Evolutionary conservation across 1,139 yeast genomes (phyloP), one percentile per base, ranked within the genome.

Genomic region (Taiozyma sp.): DNA sequence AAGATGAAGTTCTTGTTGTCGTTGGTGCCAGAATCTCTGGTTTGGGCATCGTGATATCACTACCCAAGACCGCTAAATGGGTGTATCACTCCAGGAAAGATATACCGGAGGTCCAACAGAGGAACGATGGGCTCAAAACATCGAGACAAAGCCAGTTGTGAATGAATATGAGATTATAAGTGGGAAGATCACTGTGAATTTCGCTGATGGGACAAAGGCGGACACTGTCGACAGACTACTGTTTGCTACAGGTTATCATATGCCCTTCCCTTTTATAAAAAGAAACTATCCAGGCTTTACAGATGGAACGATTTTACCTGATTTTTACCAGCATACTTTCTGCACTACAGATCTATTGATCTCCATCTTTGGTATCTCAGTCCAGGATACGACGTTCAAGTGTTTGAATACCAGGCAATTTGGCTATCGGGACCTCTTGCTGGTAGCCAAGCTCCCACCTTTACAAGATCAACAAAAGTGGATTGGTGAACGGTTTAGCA

Each of bases 21-120:
- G 68, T 79, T 44, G 83, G 83, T 2, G 71, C 78, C 1, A 63
- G 78, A 45, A 73, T 79, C 1, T 73, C 76, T 5, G 79, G 79
- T 2, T 69, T 72, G 5, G 80, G 76, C 55, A 65, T 75, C 51
- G 66, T 62, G 2, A 59, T 59, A n/a, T 43, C n/a, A n/a, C n/a
- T n/a, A n/a, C n/a, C 57, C 6, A 49, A 54, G n/a, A 22, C 54
- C 2, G 63, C 63, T 2, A 57, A 60, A 29, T 47, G 58, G 19
- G 65, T 69, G 39, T 57, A 56, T 36, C 63, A 61, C 36, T 58
- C 62, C 1, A 58, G 51, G 29, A 49, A 64, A 28, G 54, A 54
- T 22, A 39, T 23, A 19, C 43, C 43, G 27, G 42, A 39, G 8
- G 50, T 48, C 9, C 50, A 36, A 1, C 8, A 50, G 14, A 48